Percentiles rank a stretch among this genome's conserved stretches.
Evolutionary conservation across 192 early-diverging fungal species (phyloP).

Genomic region (Entophlyctis luteolus): DNA sequence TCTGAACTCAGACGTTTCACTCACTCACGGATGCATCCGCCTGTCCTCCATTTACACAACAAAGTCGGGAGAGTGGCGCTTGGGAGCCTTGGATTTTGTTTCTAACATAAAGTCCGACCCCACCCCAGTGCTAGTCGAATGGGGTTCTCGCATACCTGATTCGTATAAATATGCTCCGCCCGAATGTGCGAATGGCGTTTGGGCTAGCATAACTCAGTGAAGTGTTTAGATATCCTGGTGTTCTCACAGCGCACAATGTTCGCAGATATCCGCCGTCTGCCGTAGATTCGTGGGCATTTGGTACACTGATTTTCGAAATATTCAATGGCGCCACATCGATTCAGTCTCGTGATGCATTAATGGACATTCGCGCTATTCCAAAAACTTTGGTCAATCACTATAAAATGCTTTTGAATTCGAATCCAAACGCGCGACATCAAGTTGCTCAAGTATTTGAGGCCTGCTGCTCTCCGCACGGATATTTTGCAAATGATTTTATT

Average conservation of each 20-base stretch:
- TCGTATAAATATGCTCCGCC: constrained; percentile 69
- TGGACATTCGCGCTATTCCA: constrained; percentile 58
- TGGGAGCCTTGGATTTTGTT: constrained; percentile 83
- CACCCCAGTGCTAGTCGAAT: constrained; percentile 55
- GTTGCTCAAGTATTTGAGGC: constrained; percentile 68
- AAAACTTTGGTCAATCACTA: constrained; percentile 53
- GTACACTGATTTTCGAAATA: constrained; percentile 74
- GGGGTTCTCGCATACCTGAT: constrained; percentile 61
- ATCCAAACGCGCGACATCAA: constrained; percentile 60
- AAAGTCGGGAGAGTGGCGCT: constrained; percentile 88
- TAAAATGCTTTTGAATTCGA: constrained; percentile 56
- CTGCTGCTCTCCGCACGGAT: constrained; percentile 56
- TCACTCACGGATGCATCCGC: constrained; percentile 85
- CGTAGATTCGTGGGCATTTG: constrained; percentile 80
- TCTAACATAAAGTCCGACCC: constrained; percentile 70
- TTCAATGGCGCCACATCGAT: constrained; percentile 63
- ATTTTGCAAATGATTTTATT: constrained; percentile 82
- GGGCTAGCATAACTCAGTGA: constrained; percentile 61
- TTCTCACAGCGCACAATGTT: neutral
- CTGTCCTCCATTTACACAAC: constrained; percentile 79
- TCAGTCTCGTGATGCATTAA: constrained; percentile 34
- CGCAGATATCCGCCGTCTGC: constrained; percentile 41
- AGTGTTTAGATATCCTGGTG: neutral
- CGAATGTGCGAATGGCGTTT: constrained; percentile 62
- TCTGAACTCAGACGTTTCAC: constrained; percentile 75